Percentiles rank a stretch among this genome's conserved stretches.
These are phyloP conservation scores for Ophiosphaerella korrae DNA, from an alignment of 2,329 filamentous ascomycete genomes.

Conservation along the genomic window DNA sequence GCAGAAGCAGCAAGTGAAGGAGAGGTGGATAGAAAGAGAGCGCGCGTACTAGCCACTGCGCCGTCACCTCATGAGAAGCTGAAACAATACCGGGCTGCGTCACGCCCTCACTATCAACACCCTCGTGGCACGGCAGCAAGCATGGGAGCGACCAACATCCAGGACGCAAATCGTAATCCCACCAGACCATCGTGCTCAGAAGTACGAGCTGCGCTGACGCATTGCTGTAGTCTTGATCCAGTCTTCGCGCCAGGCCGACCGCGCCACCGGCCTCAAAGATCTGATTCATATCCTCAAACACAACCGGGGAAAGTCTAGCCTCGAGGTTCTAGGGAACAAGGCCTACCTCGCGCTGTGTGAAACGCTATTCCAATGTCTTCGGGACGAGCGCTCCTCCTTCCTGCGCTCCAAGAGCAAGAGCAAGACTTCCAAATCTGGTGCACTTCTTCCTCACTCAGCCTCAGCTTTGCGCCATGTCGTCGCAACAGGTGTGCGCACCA, in stretches of 20 bases:
- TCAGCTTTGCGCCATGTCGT: slow-evolving; percentile 74
- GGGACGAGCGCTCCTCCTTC: slow-evolving; percentile 70
- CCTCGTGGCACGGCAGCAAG: slow-evolving; percentile 4
- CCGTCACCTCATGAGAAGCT: too few relatives aligned
- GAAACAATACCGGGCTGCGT: slow-evolving; percentile 11
- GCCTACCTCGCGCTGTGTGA: slow-evolving; percentile 84
- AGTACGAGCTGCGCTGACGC: slow-evolving; percentile 12
- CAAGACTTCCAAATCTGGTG: slow-evolving; percentile 36
- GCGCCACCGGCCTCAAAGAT: slow-evolving; percentile 58
- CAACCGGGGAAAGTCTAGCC: slow-evolving; percentile 52
- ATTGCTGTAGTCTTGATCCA: slow-evolving; percentile 38
- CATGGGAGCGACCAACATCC: slow-evolving; percentile 41
- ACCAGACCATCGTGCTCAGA: slow-evolving; percentile 12
- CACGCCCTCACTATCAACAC: slow-evolving; percentile 6
- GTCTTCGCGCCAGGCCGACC: slow-evolving; percentile 46
- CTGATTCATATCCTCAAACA: slow-evolving; percentile 62
- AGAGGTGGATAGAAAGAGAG: not conserved
- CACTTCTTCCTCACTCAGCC: slow-evolving; percentile 70
- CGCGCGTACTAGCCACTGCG: too few relatives aligned
- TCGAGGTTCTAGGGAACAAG: slow-evolving; percentile 68
- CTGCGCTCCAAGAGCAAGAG: slow-evolving; percentile 57
- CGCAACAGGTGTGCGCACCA: slow-evolving; percentile 67
- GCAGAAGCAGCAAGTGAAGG: not conserved
- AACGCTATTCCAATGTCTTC: slow-evolving; percentile 71
- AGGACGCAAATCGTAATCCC: slow-evolving; percentile 42